A percentile compares a stretch with the other conserved stretches of the same genome.
These are phyloP conservation scores for Aspergillus sp. DNA, from an alignment of 2,329 filamentous ascomycete species.

Conservation along the genomic window DNA sequence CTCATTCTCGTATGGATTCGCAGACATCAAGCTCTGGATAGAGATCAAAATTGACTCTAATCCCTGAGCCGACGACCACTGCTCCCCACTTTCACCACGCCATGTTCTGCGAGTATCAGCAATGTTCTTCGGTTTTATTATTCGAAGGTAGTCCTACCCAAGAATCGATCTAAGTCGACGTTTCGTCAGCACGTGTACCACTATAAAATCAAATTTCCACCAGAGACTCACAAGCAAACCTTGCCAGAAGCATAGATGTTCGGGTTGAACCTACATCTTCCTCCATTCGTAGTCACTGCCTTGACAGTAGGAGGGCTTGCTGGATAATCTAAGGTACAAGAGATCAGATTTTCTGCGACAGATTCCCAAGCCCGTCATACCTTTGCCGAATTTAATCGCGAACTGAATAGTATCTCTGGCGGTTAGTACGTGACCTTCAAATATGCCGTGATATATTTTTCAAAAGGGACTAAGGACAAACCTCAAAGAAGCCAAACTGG, in stretches of 20 bases:
- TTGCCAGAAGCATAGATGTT: slow-evolving; percentile 92
- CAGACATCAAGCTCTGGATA: slow-evolving; percentile 92
- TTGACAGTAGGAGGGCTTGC: slow-evolving; percentile 56
- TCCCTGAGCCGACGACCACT: slow-evolving; percentile 95
- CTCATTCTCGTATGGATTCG: slow-evolving; percentile 93
- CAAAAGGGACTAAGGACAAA: slow-evolving; percentile 35
- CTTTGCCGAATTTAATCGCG: slow-evolving; percentile 68
- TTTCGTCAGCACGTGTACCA: slow-evolving; percentile 10
- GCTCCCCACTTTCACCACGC: slow-evolving; percentile 82
- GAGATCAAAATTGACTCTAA: slow-evolving; percentile 91
- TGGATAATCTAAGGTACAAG: slow-evolving; percentile 69
- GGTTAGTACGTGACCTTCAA: background rate
- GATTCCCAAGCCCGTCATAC: slow-evolving; percentile 36
- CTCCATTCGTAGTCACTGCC: slow-evolving; percentile 81
- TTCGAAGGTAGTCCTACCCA: slow-evolving; percentile 52
- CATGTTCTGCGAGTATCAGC: slow-evolving; percentile 65
- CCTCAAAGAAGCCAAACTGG: slow-evolving; percentile 96
- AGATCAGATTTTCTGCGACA: background rate
- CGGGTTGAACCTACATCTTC: slow-evolving; percentile 86
- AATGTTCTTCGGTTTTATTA: background rate
- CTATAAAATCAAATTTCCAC: too few relatives aligned
- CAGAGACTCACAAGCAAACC: slow-evolving; percentile 72
- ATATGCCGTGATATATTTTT: background rate
- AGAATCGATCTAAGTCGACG: slow-evolving; percentile 66
- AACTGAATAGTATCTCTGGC: slow-evolving; percentile 52